Percentiles rank a stretch among this genome's conserved stretches.
These are phyloP conservation scores for Trichoderma semiorbis DNA, from an alignment of 2,329 filamentous ascomycete species.

Conservation along the genomic window DNA sequence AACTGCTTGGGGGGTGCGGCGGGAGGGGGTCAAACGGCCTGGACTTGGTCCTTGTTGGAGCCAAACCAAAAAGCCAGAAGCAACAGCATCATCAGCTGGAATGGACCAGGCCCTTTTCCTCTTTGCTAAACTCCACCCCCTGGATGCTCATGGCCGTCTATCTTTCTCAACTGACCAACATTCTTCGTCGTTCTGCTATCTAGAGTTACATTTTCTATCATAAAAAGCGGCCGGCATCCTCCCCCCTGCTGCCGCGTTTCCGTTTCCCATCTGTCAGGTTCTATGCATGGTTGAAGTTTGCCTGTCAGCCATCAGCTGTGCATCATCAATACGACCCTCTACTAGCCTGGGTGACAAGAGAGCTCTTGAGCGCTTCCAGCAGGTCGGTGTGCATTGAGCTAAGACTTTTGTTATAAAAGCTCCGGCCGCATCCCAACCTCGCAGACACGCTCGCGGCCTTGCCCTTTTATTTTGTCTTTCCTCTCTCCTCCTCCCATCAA, in stretches of 20 bases:
- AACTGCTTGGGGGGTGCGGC: background rate
- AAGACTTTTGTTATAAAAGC: constrained; percentile 2
- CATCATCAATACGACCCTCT: background rate
- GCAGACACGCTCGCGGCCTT: background rate
- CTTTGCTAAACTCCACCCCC: background rate
- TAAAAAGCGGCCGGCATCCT: constrained; percentile 5
- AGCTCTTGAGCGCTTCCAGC: background rate
- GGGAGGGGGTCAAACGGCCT: background rate
- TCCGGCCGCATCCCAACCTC: constrained; percentile 1
- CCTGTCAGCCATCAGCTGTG: constrained; percentile 6
- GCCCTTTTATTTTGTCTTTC: background rate
- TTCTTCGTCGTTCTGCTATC: background rate
- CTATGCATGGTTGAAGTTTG: background rate
- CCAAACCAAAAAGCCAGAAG: background rate
- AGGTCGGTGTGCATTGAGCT: constrained; percentile 9
- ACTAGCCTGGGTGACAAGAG: background rate
- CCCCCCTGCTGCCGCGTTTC: constrained; percentile 5
- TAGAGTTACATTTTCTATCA: constrained; percentile 5
- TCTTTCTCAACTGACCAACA: background rate
- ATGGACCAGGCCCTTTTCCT: background rate
- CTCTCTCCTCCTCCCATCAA: background rate
- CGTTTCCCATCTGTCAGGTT: background rate
- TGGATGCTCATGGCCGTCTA: background rate
- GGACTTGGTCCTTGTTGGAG: background rate
- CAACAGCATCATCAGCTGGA: constrained; percentile 4